Evolutionary conservation across 306 rosid species (phyloP).

Genomic region (Prunus fruticosa): DNA sequence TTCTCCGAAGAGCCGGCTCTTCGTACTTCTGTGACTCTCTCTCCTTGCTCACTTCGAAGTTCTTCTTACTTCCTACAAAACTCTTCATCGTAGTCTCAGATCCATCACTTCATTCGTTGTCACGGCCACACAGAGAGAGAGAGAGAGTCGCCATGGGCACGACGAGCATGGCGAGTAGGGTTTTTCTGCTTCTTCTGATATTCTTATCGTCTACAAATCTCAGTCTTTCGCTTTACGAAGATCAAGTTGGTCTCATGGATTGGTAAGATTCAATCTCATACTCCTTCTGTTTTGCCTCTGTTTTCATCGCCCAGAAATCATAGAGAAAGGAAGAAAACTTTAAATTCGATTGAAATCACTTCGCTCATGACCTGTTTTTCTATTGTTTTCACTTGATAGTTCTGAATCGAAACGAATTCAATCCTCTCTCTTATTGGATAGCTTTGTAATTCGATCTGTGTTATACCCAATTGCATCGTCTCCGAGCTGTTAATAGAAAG

Average conservation of each 20-base stretch:
- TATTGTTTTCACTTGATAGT: not conserved
- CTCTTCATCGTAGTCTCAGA: constrained; percentile 1
- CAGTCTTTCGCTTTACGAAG: constrained; percentile 66
- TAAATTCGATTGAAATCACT: not conserved
- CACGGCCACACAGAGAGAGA: not conserved
- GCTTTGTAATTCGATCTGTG: not conserved
- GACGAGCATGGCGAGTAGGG: constrained; percentile 80
- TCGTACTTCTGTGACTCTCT: not conserved
- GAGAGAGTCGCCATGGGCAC: constrained; percentile 49
- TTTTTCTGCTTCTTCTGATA: constrained; percentile 33
- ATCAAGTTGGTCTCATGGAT: constrained; percentile 96
- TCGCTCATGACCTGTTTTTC: not conserved
- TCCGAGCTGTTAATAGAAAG: not conserved
- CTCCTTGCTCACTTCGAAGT: not conserved
- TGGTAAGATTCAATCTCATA: constrained; percentile 56
- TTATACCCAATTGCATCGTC: not conserved
- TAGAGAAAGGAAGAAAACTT: not conserved
- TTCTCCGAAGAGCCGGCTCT: not conserved
- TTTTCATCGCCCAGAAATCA: constrained; percentile 10
- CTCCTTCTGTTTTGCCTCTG: not conserved
- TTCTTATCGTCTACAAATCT: constrained; percentile 33
- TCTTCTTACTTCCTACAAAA: not conserved
- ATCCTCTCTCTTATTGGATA: not conserved
- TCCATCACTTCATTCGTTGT: not conserved
- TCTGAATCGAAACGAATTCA: constrained; percentile 1